Evolutionary conservation across 2,329 filamentous ascomycete genomes (phyloP).

Genomic region (Ophiostoma himal-ulmi): DNA sequence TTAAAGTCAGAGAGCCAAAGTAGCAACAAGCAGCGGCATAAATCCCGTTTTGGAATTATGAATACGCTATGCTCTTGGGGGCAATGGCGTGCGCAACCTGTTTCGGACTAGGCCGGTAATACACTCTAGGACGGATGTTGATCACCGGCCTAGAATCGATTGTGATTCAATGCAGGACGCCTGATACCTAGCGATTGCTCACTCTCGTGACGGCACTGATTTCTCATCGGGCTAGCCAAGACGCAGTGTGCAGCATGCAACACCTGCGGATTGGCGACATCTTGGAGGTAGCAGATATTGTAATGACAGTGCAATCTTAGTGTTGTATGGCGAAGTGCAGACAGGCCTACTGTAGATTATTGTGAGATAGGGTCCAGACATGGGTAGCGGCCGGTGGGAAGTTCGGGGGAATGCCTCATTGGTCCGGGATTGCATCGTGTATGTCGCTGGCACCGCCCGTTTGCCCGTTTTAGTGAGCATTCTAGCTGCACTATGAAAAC

Average conservation of each 20-base stretch:
- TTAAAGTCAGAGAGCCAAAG: neutral
- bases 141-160: neutral
- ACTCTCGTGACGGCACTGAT: neutral
- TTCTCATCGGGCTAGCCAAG: neutral
- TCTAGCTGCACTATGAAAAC: neutral
- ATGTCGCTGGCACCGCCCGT: neutral
- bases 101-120: neutral
- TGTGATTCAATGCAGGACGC: neutral
- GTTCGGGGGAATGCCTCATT: neutral
- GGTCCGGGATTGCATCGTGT: neutral
- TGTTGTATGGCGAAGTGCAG: neutral
- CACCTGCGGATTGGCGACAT: neutral
- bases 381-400: neutral
- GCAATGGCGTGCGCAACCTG: slow-evolving; percentile 7
- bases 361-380: neutral
- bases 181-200: neutral
- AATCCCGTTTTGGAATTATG: neutral
- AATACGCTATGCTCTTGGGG: neutral
- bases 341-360: neutral
- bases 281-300: neutral
- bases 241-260: neutral
- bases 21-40: neutral
- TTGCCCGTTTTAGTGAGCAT: neutral
- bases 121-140: neutral
- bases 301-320: neutral